Base-by-base conservation (phyloP, 805 yeast species). In the Ogataea minuta region DNA sequence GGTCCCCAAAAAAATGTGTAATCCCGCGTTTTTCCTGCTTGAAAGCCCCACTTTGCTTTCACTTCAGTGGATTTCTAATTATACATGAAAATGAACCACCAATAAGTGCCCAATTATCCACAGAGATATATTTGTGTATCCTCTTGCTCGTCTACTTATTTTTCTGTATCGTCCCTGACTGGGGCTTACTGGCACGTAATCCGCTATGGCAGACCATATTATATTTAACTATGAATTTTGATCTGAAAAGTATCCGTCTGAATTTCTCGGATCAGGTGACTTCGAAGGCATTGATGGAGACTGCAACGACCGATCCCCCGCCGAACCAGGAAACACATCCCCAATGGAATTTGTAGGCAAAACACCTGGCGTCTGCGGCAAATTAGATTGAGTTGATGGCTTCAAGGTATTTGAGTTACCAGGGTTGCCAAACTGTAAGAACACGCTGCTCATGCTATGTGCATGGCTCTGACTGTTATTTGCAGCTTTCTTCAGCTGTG, bases 281-380 rank as follows among this genome's bases (percentile, higher is more conserved):
- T 31, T 34, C 24, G 16, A 15, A 4, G 39, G 33, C 15, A 19
- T 25, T 6, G 36, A 34, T 10, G 33, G 23, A 8, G 36, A 13
- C 7, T 30, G 26, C 2, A 12, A 30, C 6, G 34, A 15, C 12
- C 34, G 12, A 6, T 24, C 2, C 9, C 27, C 31, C 7, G 41
- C 20, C 11, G n/a, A 16, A 17, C 16, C 23, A 11, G 50, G 54
- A n/a, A 50, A 48, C 12, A 47, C 46, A 19, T 50, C 54, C 9
- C 52, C 53, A 16, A 52, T 44, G 10, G 57, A 52, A 13, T 39
- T 45, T 3, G 51, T 31, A 9, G 57, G 57, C 7, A 52, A 26
- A 26, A 50, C 33, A 4, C 57, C 57, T n/a, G 57, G 57, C 6
- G 57, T 52, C 33, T 49, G 53, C 2, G 57, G 57, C 8, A 50